Evolutionary conservation across 108 stramenopile genomes (phyloP), one percentile per base, ranked within the genome.

Genomic region (Fragilariopsis cylindrus): DNA sequence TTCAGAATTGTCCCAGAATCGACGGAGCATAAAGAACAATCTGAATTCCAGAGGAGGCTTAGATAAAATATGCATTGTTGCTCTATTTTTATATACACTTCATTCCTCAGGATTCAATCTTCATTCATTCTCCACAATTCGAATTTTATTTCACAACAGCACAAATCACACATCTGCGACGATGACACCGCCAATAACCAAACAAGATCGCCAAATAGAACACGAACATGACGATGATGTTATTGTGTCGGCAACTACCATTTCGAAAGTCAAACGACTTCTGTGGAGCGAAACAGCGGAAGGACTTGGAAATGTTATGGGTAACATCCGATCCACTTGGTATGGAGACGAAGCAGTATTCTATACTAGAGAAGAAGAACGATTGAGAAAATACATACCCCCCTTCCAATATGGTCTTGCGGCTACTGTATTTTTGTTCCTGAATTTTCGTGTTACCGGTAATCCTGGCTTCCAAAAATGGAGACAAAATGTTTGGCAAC

Each of bases 271-370:
- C 46, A 68, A 68, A 18, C 67, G 49, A 11, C 49, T 7, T 5
- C 40, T 68, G 15, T 76, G 76, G 76, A 69, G 70, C 9, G 69
- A 70, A 41, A 55, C 76, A 2, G 69, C 52, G 15, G 52, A 70
- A 42, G 69, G 76, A 4, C 39, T 76, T 44, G 69, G 57, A n/a
- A 63, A 47, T 16, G 69, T 62, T 5, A 18, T 70, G 21, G 42
- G 56, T 4, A 46, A 76, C 42, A 39, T 70, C 5, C 11, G 69
- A 2, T 19, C 8, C 11, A 62, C 76, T 21, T 76, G 76, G 76
- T 76, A 76, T 49, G 57, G 49, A 16, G 45, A 54, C 60, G 45
- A 74, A 18, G 13, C 8, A 46, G 53, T 56, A 1, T 62, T 48
- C 13, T 78, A 78, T 48, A 18, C 5, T 18, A 11, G 50, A 15